Conservation (phyloP, 139 green algal genomes). For the Tetratostichococcus sp. region DNA sequence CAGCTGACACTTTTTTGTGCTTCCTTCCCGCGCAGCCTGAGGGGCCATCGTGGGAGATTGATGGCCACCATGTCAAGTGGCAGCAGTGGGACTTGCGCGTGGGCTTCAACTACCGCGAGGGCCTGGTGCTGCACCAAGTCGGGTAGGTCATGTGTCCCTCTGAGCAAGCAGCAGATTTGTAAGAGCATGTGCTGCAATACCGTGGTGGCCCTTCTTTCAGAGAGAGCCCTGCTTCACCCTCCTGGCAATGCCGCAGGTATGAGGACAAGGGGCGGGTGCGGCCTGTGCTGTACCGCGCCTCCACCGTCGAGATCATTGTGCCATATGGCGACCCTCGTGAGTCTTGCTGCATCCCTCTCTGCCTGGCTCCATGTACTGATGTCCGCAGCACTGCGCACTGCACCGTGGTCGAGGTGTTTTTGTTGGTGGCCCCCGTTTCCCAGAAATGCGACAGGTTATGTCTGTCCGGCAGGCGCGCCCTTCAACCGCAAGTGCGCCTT, state of each 20-base stretch:
- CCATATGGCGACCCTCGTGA: conserved; percentile 65
- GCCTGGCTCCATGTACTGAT: too few relatives aligned
- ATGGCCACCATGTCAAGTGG: conserved; percentile 70
- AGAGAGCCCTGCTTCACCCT: too few relatives aligned
- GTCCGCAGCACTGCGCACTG: too few relatives aligned
- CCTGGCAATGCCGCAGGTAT: conserved; percentile 25
- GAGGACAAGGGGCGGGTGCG: conserved; percentile 52
- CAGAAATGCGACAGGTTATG: too few relatives aligned
- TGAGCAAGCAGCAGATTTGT: too few relatives aligned
- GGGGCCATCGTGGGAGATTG: conserved; percentile 68
- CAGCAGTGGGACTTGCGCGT: conserved; percentile 82
- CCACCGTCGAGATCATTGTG: conserved; percentile 87
- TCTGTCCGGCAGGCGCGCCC: conserved; percentile 25
- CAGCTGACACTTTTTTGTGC: too few relatives aligned
- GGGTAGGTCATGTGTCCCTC: background rate
- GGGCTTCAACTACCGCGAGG: conserved; percentile 87
- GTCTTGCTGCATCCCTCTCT: background rate
- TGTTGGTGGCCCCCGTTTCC: too few relatives aligned
- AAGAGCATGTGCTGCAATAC: too few relatives aligned
- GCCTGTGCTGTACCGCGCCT: conserved; percentile 69
- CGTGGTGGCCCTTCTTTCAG: too few relatives aligned
- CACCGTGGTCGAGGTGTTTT: too few relatives aligned
- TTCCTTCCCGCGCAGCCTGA: conserved; percentile 43
- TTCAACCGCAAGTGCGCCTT: conserved; percentile 85
- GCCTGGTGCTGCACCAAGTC: conserved; percentile 79